Evolutionary conservation across 768 basidiomycete species (phyloP).

Genomic region (Leucocoprinus sp.): DNA sequence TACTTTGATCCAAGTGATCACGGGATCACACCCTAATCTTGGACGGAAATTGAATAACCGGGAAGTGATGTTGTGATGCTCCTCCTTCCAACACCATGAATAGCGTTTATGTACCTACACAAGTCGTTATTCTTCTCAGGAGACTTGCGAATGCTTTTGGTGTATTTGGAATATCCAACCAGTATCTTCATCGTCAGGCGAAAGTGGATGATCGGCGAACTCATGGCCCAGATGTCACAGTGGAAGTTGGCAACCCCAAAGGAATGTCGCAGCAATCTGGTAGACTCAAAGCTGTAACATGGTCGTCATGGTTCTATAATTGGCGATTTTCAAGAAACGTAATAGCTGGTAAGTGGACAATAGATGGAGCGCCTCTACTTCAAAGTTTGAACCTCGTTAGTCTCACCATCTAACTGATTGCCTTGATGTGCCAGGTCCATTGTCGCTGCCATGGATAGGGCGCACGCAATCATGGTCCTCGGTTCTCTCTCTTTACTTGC

Average conservation of each 20-base stretch:
- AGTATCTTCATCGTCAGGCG: slow-evolving; percentile 33
- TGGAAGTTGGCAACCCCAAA: neutral
- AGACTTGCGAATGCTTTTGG: slow-evolving; percentile 63
- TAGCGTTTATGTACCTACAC: slow-evolving; percentile 45
- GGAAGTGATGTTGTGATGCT: slow-evolving; percentile 5
- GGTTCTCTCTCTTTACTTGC: slow-evolving; percentile 15
- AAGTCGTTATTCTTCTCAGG: slow-evolving; percentile 53
- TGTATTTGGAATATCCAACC: slow-evolving; percentile 59
- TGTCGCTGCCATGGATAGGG: slow-evolving; percentile 12
- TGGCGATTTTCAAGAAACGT: slow-evolving; percentile 15
- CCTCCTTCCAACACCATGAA: slow-evolving; percentile 24
- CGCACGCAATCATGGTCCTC: slow-evolving; percentile 13
- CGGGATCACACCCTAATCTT: slow-evolving; percentile 5
- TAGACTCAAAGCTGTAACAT: slow-evolving; percentile 16
- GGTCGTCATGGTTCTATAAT: slow-evolving; percentile 23
- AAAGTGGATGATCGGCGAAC: slow-evolving; percentile 1
- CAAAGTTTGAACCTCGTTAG: slow-evolving; percentile 1
- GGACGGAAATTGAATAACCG: neutral
- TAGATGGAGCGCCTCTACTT: too few relatives aligned
- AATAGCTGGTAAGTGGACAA: slow-evolving; percentile 5
- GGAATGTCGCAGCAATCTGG: slow-evolving; percentile 8
- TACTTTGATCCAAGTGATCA: slow-evolving; percentile 4
- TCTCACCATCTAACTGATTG: neutral
- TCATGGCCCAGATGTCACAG: slow-evolving; percentile 1
- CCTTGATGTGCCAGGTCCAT: neutral